A percentile compares a stretch with the other conserved stretches of the same genome.
These are phyloP conservation scores for Cucurbita ficifolia DNA, from an alignment of 306 rosid genomes.

Conservation along the genomic window DNA sequence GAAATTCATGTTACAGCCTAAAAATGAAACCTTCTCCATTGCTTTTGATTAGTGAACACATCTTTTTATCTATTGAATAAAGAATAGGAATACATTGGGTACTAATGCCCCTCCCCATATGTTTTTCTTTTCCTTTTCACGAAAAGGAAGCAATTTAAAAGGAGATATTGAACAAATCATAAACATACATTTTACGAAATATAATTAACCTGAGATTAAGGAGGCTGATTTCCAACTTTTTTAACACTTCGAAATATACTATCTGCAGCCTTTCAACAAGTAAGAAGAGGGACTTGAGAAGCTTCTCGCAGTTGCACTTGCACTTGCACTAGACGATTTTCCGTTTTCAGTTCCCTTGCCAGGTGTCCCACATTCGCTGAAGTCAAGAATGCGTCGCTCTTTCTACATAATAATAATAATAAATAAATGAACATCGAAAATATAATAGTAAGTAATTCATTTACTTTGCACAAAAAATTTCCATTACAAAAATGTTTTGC, in stretches of 20 bases:
- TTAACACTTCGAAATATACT: not conserved
- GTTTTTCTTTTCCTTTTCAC: not conserved
- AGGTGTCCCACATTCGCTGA: slow-evolving; percentile 84
- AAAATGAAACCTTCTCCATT: no score
- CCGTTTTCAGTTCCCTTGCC: slow-evolving; percentile 35
- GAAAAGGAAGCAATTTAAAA: not conserved
- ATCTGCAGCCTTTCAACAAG: slow-evolving; percentile 75
- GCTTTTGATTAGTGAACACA: not conserved
- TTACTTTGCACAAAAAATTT: no score
- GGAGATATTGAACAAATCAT: not conserved
- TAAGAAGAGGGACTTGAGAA: slow-evolving; percentile 59
- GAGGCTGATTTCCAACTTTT: not conserved
- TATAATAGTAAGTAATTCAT: no score
- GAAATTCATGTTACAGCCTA: no score
- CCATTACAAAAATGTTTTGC: no score
- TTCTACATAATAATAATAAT: no score
- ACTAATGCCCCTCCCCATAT: not conserved
- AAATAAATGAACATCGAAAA: not conserved
- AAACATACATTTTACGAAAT: not conserved
- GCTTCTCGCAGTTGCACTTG: slow-evolving; percentile 11
- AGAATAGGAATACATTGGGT: not conserved
- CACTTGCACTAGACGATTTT: slow-evolving; percentile 24
- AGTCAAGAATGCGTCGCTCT: slow-evolving; percentile 78
- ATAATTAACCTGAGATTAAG: not conserved
- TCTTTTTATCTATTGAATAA: not conserved